These are phyloP conservation scores for Paxillus ammoniavirescens DNA, from an alignment of 768 basidiomycete species.

Conservation along the genomic window DNA sequence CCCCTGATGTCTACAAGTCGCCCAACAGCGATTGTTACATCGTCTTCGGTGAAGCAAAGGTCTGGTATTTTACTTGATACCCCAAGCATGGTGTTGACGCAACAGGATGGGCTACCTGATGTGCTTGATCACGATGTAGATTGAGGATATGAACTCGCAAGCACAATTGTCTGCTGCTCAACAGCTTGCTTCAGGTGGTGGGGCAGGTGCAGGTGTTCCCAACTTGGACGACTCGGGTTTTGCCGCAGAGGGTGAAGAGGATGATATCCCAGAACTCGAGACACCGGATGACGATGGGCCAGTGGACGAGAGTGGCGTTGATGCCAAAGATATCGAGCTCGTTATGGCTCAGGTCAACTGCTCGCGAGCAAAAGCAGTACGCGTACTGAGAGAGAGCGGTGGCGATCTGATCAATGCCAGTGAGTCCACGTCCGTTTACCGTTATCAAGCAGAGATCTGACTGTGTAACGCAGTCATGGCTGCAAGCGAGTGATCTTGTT, in stretches of 20 bases:
- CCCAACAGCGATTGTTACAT: conserved; percentile 98
- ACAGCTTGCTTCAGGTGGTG: conserved; percentile 60
- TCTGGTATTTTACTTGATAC: conserved; percentile 27
- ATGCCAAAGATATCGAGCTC: conserved; percentile 92
- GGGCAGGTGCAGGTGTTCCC: conserved; percentile 40
- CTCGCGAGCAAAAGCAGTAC: conserved; percentile 88
- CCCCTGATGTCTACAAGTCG: conserved; percentile 97
- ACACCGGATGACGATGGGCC: conserved; percentile 78
- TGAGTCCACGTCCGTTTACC: conserved; percentile 44
- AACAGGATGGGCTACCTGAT: not conserved
- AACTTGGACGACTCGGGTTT: conserved; percentile 51
- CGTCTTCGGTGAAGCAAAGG: conserved; percentile 98
- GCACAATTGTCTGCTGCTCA: conserved; percentile 78
- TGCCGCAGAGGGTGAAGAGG: conserved; percentile 56
- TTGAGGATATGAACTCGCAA: conserved; percentile 85
- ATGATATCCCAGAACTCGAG: conserved; percentile 84
- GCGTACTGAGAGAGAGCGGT: conserved; percentile 85
- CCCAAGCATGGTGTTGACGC: not conserved
- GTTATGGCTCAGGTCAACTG: conserved; percentile 89
- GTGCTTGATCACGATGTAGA: conserved; percentile 37
- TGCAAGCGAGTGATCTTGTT: conserved; percentile 71
- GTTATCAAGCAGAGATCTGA: conserved; percentile 8
- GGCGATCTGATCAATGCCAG: conserved; percentile 97
- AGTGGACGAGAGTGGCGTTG: conserved; percentile 84
- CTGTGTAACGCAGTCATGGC: conserved; percentile 71